Evolutionary conservation across 2,329 filamentous ascomycete genomes (phyloP).

Genomic region (Dothistroma pini): DNA sequence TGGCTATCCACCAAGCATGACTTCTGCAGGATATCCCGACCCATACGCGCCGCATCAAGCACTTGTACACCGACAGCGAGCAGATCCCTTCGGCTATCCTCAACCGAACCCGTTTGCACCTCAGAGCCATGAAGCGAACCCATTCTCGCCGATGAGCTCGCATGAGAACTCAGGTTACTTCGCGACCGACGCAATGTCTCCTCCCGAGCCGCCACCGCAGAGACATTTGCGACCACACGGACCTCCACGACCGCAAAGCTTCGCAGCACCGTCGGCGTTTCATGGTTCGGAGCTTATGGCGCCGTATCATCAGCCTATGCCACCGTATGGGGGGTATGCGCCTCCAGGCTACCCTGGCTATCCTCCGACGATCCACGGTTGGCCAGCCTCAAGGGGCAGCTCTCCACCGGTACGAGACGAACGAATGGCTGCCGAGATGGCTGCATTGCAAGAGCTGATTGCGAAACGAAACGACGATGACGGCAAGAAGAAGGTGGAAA

Average conservation of each 20-base stretch:
- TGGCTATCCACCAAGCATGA: constrained; percentile 34
- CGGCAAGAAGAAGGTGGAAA: constrained; percentile 13
- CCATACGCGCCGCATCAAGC: constrained; percentile 28
- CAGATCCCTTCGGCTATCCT: constrained; percentile 39
- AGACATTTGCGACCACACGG: constrained; percentile 23
- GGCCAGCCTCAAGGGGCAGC: constrained; percentile 22
- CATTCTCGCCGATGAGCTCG: constrained; percentile 32
- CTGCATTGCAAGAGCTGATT: background rate
- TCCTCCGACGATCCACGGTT: constrained; percentile 15
- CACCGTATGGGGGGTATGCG: constrained; percentile 20
- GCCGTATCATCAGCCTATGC: constrained; percentile 25
- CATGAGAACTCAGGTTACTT: constrained; percentile 37
- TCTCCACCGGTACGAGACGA: constrained; percentile 24
- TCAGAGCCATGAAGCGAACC: constrained; percentile 26
- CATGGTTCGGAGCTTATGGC: constrained; percentile 30
- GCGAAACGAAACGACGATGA: background rate
- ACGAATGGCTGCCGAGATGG: background rate
- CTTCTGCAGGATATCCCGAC: constrained; percentile 22
- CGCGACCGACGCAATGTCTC: constrained; percentile 23
- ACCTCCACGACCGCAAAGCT: constrained; percentile 30
- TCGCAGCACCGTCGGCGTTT: constrained; percentile 25
- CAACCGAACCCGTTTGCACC: constrained; percentile 39
- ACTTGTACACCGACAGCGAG: constrained; percentile 26
- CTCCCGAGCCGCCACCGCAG: constrained; percentile 21
- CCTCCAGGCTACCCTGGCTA: constrained; percentile 22